Evolutionary conservation across 768 basidiomycete species (phyloP).

Genomic region (Dioszegia hungarica): DNA sequence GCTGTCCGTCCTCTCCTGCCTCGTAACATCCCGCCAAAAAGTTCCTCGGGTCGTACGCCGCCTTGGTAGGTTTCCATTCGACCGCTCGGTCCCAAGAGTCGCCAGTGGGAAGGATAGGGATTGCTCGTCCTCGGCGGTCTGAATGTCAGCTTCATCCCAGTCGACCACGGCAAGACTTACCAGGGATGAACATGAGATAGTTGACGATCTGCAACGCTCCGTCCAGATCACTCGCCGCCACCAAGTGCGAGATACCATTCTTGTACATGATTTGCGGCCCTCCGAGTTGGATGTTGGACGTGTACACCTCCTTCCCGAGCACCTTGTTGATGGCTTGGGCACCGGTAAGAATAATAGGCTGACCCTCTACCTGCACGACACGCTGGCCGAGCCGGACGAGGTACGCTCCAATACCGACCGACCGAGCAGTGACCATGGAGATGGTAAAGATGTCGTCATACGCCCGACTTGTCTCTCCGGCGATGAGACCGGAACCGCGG

Average conservation of each 20-base stretch:
- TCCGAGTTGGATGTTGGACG: slow-evolving; percentile 94
- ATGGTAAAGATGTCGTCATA: slow-evolving; percentile 99
- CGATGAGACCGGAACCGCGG: slow-evolving; percentile 94
- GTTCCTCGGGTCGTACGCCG: slow-evolving; percentile 90
- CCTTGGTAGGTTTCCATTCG: slow-evolving; percentile 83
- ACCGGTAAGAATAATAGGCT: slow-evolving; percentile 97
- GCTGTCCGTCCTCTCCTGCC: slow-evolving; percentile 57
- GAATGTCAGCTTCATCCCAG: background rate
- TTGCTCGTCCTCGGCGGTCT: slow-evolving; percentile 62
- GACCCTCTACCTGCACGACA: slow-evolving; percentile 97
- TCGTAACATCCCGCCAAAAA: slow-evolving; percentile 92
- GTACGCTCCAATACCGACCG: slow-evolving; percentile 98
- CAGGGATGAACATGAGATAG: slow-evolving; percentile 92
- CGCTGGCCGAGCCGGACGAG: slow-evolving; percentile 96
- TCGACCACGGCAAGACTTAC: slow-evolving; percentile 35
- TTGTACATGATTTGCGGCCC: slow-evolving; percentile 99
- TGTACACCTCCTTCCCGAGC: slow-evolving; percentile 96
- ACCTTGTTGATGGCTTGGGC: slow-evolving; percentile 97
- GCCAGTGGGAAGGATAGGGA: slow-evolving; percentile 67
- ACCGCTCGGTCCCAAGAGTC: slow-evolving; percentile 93
- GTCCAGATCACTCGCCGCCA: slow-evolving; percentile 89
- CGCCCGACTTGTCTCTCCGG: slow-evolving; percentile 94
- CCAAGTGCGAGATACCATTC: slow-evolving; percentile 97
- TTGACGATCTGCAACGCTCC: slow-evolving; percentile 89
- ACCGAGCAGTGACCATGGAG: slow-evolving; percentile 95